phyloP scores from a whole-genome alignment of 805 yeast genomes.

The Scheffersomyces lignosus region DNA sequence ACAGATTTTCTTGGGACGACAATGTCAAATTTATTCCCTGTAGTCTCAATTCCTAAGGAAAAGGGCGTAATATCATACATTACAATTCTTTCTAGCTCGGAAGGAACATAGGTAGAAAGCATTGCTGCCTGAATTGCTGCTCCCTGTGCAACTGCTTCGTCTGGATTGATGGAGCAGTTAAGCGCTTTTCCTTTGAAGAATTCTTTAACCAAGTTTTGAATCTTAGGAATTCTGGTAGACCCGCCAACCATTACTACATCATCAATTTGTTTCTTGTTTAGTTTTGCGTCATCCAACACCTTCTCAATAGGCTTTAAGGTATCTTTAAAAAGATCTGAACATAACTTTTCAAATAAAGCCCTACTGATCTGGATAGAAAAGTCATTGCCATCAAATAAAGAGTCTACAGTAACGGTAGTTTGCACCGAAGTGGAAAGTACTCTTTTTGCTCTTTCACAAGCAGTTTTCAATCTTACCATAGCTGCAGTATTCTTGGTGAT shows the following conservation, averaged over 20 bases:
- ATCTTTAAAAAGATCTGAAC: constrained; percentile 39
- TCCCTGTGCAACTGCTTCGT: constrained; percentile 49
- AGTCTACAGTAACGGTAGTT: constrained; percentile 40
- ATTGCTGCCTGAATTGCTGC: constrained; percentile 99
- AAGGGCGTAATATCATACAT: constrained; percentile 95
- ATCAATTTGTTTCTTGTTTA: constrained; percentile 45
- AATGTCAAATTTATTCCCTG: constrained; percentile 97
- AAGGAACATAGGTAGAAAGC: constrained; percentile 54
- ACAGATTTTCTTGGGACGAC: constrained; percentile 99
- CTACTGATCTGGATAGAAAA: constrained; percentile 42
- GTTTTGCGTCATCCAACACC: constrained; percentile 43
- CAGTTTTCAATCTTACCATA: constrained; percentile 34
- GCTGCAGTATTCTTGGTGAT: background rate
- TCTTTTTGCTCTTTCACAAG: constrained; percentile 46
- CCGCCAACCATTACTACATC: constrained; percentile 47
- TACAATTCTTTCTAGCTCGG: constrained; percentile 80
- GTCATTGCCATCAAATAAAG: constrained; percentile 45
- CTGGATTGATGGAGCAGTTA: constrained; percentile 45
- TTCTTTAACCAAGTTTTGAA: constrained; percentile 41
- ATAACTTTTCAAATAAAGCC: constrained; percentile 46
- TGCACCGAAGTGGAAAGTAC: constrained; percentile 43
- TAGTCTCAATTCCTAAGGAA: constrained; percentile 98
- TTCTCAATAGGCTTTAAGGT: constrained; percentile 45
- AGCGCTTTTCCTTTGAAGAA: constrained; percentile 44
- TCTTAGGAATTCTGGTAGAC: constrained; percentile 47